Evolutionary conservation across 2,329 filamentous ascomycete species (phyloP).

Genomic region (Xylariomycetidae sp.): DNA sequence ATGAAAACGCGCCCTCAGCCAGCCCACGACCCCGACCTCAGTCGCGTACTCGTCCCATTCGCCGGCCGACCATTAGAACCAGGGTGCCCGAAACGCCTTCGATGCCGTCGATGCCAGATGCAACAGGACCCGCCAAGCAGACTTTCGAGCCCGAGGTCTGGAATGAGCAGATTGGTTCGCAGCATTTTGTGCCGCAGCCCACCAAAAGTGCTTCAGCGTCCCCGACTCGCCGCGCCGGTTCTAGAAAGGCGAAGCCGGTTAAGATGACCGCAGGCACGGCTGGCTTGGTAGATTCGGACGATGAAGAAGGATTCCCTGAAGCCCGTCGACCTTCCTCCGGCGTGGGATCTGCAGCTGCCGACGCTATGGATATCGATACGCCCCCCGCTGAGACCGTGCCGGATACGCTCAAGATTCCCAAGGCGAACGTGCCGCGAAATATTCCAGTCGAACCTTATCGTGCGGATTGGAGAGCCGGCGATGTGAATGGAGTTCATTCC

Average conservation of each 20-base stretch:
- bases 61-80: slow-evolving; percentile 30
- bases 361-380: slow-evolving; percentile 61
- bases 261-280: slow-evolving; percentile 43
- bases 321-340: slow-evolving; percentile 9
- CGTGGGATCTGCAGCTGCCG: slow-evolving; percentile 25
- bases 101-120: slow-evolving; percentile 14
- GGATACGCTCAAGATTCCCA: slow-evolving; percentile 17
- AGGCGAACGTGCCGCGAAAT: slow-evolving; percentile 37
- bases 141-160: slow-evolving; percentile 48
- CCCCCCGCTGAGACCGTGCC: slow-evolving; percentile 31
- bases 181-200: slow-evolving; percentile 47
- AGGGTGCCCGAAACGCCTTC: slow-evolving; percentile 16
- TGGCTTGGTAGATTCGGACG: slow-evolving; percentile 40
- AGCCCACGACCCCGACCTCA: slow-evolving; percentile 33
- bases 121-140: slow-evolving; percentile 18
- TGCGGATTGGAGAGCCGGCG: slow-evolving; percentile 53
- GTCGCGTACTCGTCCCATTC: slow-evolving; percentile 34
- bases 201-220: slow-evolving; percentile 33
- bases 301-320: slow-evolving; percentile 33
- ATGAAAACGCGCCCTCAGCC: too few species aligned
- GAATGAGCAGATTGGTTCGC: slow-evolving; percentile 46
- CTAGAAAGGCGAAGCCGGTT: slow-evolving; percentile 55
- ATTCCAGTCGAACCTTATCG: slow-evolving; percentile 54
- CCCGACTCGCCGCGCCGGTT: slow-evolving; percentile 41
- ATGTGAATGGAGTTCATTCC: slow-evolving; percentile 28